Evolutionary conservation across 2,329 filamentous ascomycete species (phyloP).

Genomic region (Sphaerulina musiva): DNA sequence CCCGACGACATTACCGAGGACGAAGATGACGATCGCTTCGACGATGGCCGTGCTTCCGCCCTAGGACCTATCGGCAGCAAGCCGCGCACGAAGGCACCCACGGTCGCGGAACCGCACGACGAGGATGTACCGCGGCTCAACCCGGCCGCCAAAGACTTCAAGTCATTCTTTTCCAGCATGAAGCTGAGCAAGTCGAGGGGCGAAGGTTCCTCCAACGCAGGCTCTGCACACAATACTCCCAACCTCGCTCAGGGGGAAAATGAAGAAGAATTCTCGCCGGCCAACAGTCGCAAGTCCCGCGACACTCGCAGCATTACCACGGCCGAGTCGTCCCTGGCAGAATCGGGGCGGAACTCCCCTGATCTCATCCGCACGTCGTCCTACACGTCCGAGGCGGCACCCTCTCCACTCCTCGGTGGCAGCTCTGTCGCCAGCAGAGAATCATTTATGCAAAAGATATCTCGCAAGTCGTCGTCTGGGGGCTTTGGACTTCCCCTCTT

Average conservation of each 20-base stretch:
- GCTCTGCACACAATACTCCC: constrained; percentile 18
- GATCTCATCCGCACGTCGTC: constrained; percentile 30
- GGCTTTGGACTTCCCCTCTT: constrained; percentile 39
- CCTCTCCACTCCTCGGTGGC: constrained; percentile 32
- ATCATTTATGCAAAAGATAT: constrained; percentile 46
- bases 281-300: constrained; percentile 37
- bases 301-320: constrained; percentile 37
- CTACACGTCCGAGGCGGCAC: constrained; percentile 37
- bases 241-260: constrained; percentile 24
- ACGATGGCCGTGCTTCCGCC: constrained; percentile 44
- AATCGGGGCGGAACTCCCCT: constrained; percentile 24
- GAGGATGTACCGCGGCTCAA: constrained; percentile 60
- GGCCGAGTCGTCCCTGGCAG: constrained; percentile 29
- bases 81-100: constrained; percentile 37
- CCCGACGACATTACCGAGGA: constrained; percentile 49
- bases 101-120: constrained; percentile 14
- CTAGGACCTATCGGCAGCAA: constrained; percentile 69
- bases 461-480: constrained; percentile 42
- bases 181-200: constrained; percentile 36
- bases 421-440: constrained; percentile 36
- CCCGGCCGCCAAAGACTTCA: constrained; percentile 83
- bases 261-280: constrained; percentile 31
- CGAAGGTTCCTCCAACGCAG: constrained; percentile 13
- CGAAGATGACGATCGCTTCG: constrained; percentile 40
- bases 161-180: constrained; percentile 53